These are phyloP conservation scores for Alternaria ethzedia DNA, from an alignment of 2,329 filamentous ascomycete genomes.

Conservation along the genomic window DNA sequence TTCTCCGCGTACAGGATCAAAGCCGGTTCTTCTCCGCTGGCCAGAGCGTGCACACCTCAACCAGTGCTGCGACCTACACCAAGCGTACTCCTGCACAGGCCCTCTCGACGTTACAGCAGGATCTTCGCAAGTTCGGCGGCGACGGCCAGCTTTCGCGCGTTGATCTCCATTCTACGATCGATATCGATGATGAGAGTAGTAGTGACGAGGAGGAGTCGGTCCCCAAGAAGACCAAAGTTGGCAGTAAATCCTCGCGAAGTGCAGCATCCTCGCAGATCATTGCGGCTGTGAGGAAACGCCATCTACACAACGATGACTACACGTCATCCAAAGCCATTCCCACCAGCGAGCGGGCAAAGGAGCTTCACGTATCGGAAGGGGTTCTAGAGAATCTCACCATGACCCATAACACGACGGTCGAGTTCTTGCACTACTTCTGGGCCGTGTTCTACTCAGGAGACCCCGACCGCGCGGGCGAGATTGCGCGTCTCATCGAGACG, in stretches of 20 bases:
- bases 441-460: conserved; percentile 88
- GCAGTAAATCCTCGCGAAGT: conserved; percentile 70
- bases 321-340: conserved; percentile 29
- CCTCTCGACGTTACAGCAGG: conserved; percentile 67
- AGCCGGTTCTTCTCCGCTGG: conserved; percentile 75
- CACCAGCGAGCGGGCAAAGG: conserved; percentile 38
- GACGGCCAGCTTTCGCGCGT: conserved; percentile 43
- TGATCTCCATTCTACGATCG: conserved; percentile 69
- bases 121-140: conserved; percentile 60
- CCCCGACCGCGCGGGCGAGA: conserved; percentile 76
- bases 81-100: conserved; percentile 74
- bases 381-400: conserved; percentile 69
- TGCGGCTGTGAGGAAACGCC: conserved; percentile 67
- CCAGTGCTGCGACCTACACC: conserved; percentile 65
- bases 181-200: conserved; percentile 69
- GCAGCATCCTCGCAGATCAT: conserved; percentile 71
- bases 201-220: conserved; percentile 66
- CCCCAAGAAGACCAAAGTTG: conserved; percentile 64
- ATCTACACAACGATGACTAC: conserved; percentile 60
- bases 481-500: conserved; percentile 82
- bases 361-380: conserved; percentile 46
- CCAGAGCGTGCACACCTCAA: conserved; percentile 52
- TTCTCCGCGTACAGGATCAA: conserved; percentile 88
- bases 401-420: conserved; percentile 90
- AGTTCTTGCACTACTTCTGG: conserved; percentile 99